Percentiles rank a stretch among this genome's conserved stretches.
Conservation (phyloP, 495 filamentous ascomycete species). For the Physcia stellaris region DNA sequence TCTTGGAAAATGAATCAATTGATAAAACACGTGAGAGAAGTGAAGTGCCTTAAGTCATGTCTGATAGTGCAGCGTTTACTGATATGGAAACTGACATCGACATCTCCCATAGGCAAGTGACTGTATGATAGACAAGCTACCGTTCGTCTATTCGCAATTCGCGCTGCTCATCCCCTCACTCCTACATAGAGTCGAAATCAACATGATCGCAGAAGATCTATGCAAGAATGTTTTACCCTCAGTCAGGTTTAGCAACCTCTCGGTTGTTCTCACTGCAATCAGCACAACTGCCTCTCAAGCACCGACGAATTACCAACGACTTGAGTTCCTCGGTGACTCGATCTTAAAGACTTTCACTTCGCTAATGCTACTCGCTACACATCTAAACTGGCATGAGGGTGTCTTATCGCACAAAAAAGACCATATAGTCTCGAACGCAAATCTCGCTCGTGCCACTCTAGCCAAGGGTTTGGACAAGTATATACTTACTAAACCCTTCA, state of each 20-base stretch:
- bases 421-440: conserved; percentile 56
- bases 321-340: conserved; percentile 82
- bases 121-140: conserved; percentile 41
- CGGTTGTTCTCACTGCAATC: conserved; percentile 59
- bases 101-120: conserved; percentile 12
- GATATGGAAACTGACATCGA: no score
- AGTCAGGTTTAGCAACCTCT: conserved; percentile 37
- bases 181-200: conserved; percentile 49
- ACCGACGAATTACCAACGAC: conserved; percentile 60
- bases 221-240: conserved; percentile 43
- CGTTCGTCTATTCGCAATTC: conserved; percentile 46
- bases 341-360: conserved; percentile 69
- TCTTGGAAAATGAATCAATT: no score
- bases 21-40: conserved; percentile 1
- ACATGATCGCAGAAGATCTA: conserved; percentile 49
- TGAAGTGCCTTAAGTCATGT: neutral
- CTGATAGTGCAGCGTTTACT: conserved; percentile 14
- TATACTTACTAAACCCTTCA: conserved; percentile 58
- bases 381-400: conserved; percentile 64
- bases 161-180: conserved; percentile 66
- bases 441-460: conserved; percentile 50
- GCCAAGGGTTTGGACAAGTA: conserved; percentile 53
- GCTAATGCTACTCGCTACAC: conserved; percentile 49
- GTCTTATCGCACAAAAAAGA: conserved; percentile 58
- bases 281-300: conserved; percentile 49